Percentiles rank a stretch among this genome's conserved stretches.
These are phyloP conservation scores for Hanseniaspora meyeri DNA, from an alignment of 805 yeast species.

Conservation along the genomic window DNA sequence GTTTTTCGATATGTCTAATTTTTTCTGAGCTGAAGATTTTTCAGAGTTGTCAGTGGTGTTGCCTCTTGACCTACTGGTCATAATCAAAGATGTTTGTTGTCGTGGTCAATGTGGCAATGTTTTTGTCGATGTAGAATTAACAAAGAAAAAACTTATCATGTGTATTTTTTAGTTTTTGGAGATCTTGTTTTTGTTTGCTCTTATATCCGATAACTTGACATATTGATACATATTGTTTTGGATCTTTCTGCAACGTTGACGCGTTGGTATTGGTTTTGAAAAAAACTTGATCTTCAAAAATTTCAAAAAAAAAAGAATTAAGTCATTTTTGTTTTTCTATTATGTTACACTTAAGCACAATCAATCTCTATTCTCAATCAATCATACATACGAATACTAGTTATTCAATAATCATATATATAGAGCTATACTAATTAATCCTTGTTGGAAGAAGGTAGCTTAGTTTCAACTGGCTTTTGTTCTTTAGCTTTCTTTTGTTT, in stretches of 20 bases:
- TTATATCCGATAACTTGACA: no score
- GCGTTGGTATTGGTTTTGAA: no score
- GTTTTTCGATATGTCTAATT: background rate
- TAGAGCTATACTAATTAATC: background rate
- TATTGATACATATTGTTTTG: no score
- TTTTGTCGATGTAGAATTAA: no score
- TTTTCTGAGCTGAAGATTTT: background rate
- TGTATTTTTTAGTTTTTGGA: no score
- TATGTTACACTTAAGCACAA: background rate
- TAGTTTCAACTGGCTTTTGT: conserved; percentile 1
- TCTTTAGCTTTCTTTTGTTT: conserved; percentile 66
- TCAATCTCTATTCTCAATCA: background rate
- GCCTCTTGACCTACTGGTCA: background rate
- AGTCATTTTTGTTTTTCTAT: background rate
- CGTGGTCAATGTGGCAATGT: no score
- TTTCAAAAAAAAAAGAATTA: no score
- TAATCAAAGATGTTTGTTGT: no score
- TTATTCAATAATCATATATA: background rate
- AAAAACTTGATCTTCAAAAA: background rate
- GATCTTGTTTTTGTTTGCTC: no score
- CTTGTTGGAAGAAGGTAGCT: conserved; percentile 12
- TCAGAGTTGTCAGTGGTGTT: no score
- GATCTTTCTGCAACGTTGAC: no score
- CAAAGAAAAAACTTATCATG: no score
- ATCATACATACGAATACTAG: background rate